These are phyloP conservation scores for Colletotrichum horii DNA, from an alignment of 2,329 filamentous ascomycete species.

Conservation along the genomic window DNA sequence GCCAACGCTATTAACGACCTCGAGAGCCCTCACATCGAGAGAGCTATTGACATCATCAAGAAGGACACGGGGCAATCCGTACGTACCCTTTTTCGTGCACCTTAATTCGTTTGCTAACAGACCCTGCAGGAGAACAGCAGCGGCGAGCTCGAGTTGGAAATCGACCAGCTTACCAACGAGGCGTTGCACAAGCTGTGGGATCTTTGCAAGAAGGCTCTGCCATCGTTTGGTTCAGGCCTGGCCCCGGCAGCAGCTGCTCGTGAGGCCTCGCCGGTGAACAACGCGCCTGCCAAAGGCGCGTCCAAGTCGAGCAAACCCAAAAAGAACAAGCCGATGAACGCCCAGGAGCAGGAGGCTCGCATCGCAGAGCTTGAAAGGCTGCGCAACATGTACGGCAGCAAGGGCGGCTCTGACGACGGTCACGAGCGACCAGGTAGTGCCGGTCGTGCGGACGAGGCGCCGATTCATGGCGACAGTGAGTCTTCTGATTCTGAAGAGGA, in stretches of 20 bases:
- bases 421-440: constrained; percentile 31
- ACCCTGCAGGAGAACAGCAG: constrained; percentile 58
- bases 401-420: constrained; percentile 27
- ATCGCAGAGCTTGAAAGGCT: constrained; percentile 66
- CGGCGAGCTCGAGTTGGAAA: constrained; percentile 65
- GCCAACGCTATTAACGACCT: constrained; percentile 84
- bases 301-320: constrained; percentile 58
- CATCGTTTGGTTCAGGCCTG: constrained; percentile 42
- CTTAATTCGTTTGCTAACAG: neutral
- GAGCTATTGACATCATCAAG: constrained; percentile 89
- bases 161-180: constrained; percentile 61
- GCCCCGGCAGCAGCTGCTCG: constrained; percentile 26
- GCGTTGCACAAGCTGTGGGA: constrained; percentile 59
- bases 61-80: constrained; percentile 79
- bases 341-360: constrained; percentile 69
- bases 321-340: constrained; percentile 80
- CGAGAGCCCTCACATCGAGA: constrained; percentile 76
- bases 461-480: constrained; percentile 32
- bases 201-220: constrained; percentile 47
- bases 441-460: constrained; percentile 19
- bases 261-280: constrained; percentile 35
- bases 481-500: constrained; percentile 55
- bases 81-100: constrained; percentile 44
- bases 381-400: constrained; percentile 45
- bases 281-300: constrained; percentile 32